Conservation (phyloP, 2,329 filamentous ascomycete genomes). For the Arthrobotrys sphaeroides region DNA sequence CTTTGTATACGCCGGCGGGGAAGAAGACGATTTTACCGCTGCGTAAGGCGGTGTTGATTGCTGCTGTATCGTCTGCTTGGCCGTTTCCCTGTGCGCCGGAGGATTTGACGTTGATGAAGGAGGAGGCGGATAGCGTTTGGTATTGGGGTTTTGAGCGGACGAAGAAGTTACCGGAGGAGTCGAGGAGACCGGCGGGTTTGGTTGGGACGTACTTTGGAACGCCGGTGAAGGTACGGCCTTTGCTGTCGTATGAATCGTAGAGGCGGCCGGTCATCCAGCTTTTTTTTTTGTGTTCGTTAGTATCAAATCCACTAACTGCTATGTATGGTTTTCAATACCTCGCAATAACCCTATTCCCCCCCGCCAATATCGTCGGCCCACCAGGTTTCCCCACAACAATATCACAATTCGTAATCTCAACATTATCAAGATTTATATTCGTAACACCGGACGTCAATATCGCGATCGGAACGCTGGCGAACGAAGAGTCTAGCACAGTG, state of each 20-base stretch:
- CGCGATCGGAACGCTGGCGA: conserved; percentile 78
- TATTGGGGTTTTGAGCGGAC: conserved; percentile 91
- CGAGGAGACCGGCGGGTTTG: conserved; percentile 52
- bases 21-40: conserved; percentile 66
- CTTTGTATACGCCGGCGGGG: conserved; percentile 65
- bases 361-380: conserved; percentile 71
- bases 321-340: not conserved
- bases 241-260: conserved; percentile 76
- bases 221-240: conserved; percentile 71
- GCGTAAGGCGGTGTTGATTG: conserved; percentile 75
- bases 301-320: not conserved
- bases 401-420: conserved; percentile 65
- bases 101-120: conserved; percentile 69
- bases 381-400: conserved; percentile 66
- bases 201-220: conserved; percentile 70
- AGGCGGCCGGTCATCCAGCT: conserved; percentile 75
- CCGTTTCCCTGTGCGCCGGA: conserved; percentile 87
- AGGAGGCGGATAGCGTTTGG: conserved; percentile 69
- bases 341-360: conserved; percentile 71
- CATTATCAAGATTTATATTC: conserved; percentile 71
- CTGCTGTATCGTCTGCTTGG: conserved; percentile 83
- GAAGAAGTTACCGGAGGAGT: conserved; percentile 62
- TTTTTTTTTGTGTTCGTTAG: not conserved
- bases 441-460: conserved; percentile 71
- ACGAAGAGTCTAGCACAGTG: conserved; percentile 79